phyloP scores from a whole-genome alignment of 78 protist genomes.

The Abeoforma whisleri region DNA sequence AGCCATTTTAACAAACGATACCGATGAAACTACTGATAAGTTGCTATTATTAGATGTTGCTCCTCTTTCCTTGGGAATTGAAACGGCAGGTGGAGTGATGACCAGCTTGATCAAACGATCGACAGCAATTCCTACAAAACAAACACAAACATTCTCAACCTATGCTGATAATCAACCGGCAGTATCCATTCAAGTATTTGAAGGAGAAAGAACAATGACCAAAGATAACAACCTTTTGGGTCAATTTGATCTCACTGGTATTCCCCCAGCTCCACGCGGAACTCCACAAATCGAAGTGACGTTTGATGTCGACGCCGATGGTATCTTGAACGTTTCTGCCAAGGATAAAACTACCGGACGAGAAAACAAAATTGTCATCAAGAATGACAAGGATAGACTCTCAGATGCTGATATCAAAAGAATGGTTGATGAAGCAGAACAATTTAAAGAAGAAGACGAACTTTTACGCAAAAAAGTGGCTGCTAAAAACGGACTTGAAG shows the following conservation, averaged over 20 bases:
- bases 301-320: conserved; percentile 90
- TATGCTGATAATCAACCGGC: conserved; percentile 88
- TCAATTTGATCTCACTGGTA: conserved; percentile 85
- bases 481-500: conserved; percentile 78
- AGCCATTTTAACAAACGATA: conserved; percentile 77
- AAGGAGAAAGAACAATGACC: conserved; percentile 89
- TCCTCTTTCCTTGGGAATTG: conserved; percentile 98
- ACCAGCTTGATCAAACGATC: conserved; percentile 88
- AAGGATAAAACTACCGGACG: conserved; percentile 78
- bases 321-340: conserved; percentile 90
- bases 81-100: conserved; percentile 97
- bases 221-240: conserved; percentile 88
- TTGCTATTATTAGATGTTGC: conserved; percentile 90
- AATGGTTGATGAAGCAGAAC: conserved; percentile 90
- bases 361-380: conserved; percentile 79
- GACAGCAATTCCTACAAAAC: conserved; percentile 93
- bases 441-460: conserved; percentile 77
- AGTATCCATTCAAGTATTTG: conserved; percentile 80
- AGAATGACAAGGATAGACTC: conserved; percentile 89
- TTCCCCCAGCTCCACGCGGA: conserved; percentile 96
- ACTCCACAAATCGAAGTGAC: conserved; percentile 92
- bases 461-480: conserved; percentile 32
- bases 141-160: conserved; percentile 87
- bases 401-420: conserved; percentile 81
- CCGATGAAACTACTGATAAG: conserved; percentile 36